Base-by-base conservation (phyloP, 805 yeast genomes). In the Scheffersomyces lignosus region DNA sequence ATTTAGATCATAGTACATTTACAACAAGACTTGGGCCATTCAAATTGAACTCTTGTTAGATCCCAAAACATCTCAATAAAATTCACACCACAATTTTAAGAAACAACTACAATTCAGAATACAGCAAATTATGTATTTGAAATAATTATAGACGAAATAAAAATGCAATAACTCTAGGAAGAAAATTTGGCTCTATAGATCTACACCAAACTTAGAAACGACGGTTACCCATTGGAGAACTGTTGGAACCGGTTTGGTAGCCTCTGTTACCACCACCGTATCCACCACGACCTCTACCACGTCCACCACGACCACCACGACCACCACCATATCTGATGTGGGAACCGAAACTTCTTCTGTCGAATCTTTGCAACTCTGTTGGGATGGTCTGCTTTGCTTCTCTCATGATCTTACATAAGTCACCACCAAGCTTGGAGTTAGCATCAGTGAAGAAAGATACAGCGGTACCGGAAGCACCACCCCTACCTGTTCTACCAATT, bases 401-500 rank as follows among this genome's bases (percentile, higher is more conserved):
- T 66, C 82, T 80, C 76, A 93, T 77, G 57, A 93, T 90, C 56
- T 85, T 83, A 56, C 91, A 78, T 60, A 93, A 77, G 56, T 88
- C 93, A 55, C 87, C 85, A 52, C 98, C 97, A 67, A 89, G 78
- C 70, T 84, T 80, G 53, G 87, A 73, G 75, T 89, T 87, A 49
- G 75, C 90, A 48, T 80, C 85, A 41, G 97, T 88, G 78, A 93
- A 93, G 65, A 91, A 80, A 6, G 98, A 87, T 49, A 89, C 80
- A 38, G 99, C 97, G 45, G 93, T 90, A 78, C 99, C 99, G 45
- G 77, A 75, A 45, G 89, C 82, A 65, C 98, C 98, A 51, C 97
- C 99, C 80, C 99, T 88, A 65, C 99, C 99, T 48, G 99, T 90
- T 80, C 97, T 90, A 68, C 99, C 99, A 60, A 91, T 93, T 74